Conservation (phyloP, 1,284 basidiomycete species). For the Ustilago hordei region DNA sequence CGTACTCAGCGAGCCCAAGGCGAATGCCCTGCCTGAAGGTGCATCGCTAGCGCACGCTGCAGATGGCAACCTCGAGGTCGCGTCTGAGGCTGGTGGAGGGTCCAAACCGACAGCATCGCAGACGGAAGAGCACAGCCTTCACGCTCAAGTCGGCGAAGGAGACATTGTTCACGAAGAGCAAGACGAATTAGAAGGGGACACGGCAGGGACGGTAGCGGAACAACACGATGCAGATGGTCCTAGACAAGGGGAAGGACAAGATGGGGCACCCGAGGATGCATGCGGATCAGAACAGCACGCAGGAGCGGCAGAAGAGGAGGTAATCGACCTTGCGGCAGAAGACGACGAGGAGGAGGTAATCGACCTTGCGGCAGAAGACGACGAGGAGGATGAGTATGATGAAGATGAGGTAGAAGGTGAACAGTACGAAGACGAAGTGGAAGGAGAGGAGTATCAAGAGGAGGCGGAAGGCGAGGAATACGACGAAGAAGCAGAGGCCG, state of each 20-base stretch:
- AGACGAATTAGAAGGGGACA: background rate
- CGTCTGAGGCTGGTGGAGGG: background rate
- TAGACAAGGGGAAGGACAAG: constrained; percentile 3
- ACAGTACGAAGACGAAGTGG: constrained; percentile 7
- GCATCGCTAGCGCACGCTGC: background rate
- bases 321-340: constrained; percentile 5
- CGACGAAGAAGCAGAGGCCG: constrained; percentile 5
- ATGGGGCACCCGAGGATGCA: constrained; percentile 15
- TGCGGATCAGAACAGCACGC: constrained; percentile 14
- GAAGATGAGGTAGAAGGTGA: constrained; percentile 10
- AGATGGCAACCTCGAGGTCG: background rate
- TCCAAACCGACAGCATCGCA: background rate
- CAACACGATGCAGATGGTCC: background rate
- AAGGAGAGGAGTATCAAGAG: constrained; percentile 16
- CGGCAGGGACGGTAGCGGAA: constrained; percentile 1
- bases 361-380: background rate
- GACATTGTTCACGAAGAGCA: background rate
- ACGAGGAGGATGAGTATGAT: constrained; percentile 9
- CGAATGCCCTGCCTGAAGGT: background rate
- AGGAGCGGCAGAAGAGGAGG: constrained; percentile 12
- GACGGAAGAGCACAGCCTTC: background rate
- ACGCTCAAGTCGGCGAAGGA: background rate
- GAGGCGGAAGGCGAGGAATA: constrained; percentile 8
- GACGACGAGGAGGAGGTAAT: constrained; percentile 15
- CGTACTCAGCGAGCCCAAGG: background rate